Evolutionary conservation across 352 stramenopile genomes (phyloP).

Genomic region (Pythium pectinolyticum): DNA sequence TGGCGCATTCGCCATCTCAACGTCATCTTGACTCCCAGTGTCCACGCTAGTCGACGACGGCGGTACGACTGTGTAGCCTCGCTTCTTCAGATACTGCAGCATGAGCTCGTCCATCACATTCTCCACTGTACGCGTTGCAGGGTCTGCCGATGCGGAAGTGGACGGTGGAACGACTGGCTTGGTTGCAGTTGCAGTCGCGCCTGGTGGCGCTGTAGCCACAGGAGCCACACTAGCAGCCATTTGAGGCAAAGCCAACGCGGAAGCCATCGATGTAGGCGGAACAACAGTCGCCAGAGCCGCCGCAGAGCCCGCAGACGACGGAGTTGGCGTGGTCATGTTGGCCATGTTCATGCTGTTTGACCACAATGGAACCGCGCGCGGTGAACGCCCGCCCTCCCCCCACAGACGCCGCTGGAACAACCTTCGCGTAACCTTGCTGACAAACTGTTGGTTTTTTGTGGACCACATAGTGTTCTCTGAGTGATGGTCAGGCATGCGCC

Average conservation of each 20-base stretch:
- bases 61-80: constrained; percentile 51
- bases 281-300: not conserved
- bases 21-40: constrained; percentile 11
- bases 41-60: constrained; percentile 14
- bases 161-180: too few relatives aligned
- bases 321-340: constrained; percentile 9
- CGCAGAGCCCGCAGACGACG: constrained; percentile 6
- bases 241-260: not conserved
- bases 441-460: not conserved
- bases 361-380: not conserved
- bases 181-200: not conserved
- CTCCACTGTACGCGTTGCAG: constrained; percentile 7
- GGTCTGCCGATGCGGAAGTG: not conserved
- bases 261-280: not conserved
- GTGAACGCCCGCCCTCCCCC: not conserved
- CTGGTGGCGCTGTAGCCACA: not conserved
- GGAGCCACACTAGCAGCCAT: not conserved
- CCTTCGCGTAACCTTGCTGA: constrained; percentile 17
- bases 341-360: constrained; percentile 19
- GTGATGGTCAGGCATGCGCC: not conserved
- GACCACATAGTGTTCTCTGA: not conserved
- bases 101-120: constrained; percentile 65
- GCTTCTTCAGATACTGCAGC: constrained; percentile 62
- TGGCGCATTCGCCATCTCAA: constrained; percentile 19
- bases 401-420: not conserved